Conservation (phyloP, 179 eudicot species). For the Silene vulgaris region DNA sequence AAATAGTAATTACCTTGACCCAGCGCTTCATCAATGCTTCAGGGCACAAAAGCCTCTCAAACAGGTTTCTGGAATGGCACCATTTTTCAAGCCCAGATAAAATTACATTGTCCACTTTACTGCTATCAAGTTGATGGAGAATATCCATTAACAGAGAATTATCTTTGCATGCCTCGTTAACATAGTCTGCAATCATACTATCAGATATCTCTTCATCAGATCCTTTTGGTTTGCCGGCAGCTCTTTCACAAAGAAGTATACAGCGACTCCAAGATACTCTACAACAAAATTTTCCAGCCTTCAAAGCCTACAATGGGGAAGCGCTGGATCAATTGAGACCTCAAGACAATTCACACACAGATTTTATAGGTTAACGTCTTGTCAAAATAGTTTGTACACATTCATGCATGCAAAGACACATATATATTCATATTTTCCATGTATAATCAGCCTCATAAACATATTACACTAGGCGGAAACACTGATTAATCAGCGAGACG, state of each 20-base stretch:
- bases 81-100: constrained; percentile 54
- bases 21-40: constrained; percentile 59
- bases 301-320: constrained; percentile 50
- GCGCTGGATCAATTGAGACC: constrained; percentile 7
- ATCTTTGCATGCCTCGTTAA: constrained; percentile 55
- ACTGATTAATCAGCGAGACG: neutral
- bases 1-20: constrained; percentile 62
- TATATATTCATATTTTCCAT: neutral
- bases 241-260: constrained; percentile 45
- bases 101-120: constrained; percentile 35
- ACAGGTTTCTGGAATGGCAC: constrained; percentile 54
- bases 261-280: constrained; percentile 67
- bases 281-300: constrained; percentile 58
- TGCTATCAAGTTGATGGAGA: constrained; percentile 37
- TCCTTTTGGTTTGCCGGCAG: constrained; percentile 33
- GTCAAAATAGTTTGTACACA: neutral
- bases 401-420: neutral
- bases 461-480: neutral
- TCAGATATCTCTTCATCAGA: constrained; percentile 38
- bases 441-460: constrained; percentile 1
- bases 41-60: constrained; percentile 51
- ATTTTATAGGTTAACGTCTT: neutral
- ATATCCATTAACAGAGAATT: constrained; percentile 57
- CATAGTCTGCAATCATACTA: constrained; percentile 41
- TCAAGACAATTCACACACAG: neutral